Evolutionary conservation across 2,329 filamentous ascomycete genomes (phyloP), one percentile per base, ranked within the genome.

Genomic region (Botrytis sinoallii): DNA sequence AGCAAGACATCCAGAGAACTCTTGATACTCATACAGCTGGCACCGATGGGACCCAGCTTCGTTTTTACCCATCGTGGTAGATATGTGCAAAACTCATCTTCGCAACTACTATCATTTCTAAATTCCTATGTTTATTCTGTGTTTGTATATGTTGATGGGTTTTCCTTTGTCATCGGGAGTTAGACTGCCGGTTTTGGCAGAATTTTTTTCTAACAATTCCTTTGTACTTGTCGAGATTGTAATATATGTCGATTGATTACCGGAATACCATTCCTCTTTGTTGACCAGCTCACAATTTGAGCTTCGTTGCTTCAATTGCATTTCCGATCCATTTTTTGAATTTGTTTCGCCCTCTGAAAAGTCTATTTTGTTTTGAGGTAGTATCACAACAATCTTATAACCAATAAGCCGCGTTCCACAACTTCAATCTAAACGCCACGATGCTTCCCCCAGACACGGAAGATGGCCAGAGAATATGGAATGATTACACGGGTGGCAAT

Each of bases 131-230:
- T n/a, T 32, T 42, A 57, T 68, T 42, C 35, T 57, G 35, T 42
- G 38, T 32, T 42, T 57, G 12, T 10, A 25, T 9, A 18, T 29
- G 14, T 57, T 29, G 14, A 29, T 29, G 18, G 25, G 42, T 25
- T 22, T 20, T 32, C 18, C 66, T 57, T 68, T 68, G n/a, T 68
- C 6, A 68, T 8, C 4, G 38, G 6, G 14, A 42, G 20, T 5
- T 9, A 4, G 38, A 42, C 35, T 57, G 48, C 66, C 48, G 48
- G 48, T 57, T 68, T 57, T 57, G 66, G 66, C 29, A 68, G 55
- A n/a, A n/a, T n/a, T n/a, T n/a, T n/a, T n/a, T 42, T 57, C 3
- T 18, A 68, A 68, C 66, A 68, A 68, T 68, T 68, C 66, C 48
- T 68, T 68, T 68, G 66, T 57, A 68, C 35, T 32, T 22, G n/a